Percentiles rank a stretch among this genome's conserved stretches.
These are phyloP conservation scores for Taiwanofungus camphoratus DNA, from an alignment of 1,284 basidiomycete species.

Conservation along the genomic window DNA sequence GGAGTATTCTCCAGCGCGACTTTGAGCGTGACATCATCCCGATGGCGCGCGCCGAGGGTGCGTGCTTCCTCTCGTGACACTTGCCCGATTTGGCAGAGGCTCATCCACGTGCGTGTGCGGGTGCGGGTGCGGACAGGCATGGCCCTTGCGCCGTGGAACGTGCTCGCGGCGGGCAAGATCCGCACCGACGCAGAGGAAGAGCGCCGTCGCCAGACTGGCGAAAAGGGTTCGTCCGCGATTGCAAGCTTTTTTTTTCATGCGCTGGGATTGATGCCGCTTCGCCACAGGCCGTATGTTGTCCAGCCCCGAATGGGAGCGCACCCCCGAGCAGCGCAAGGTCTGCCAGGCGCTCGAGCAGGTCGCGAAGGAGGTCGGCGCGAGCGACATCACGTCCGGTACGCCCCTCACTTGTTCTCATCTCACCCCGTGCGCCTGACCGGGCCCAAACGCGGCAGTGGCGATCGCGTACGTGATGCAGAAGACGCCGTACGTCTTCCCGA, in stretches of 20 bases:
- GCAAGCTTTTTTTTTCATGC: background rate
- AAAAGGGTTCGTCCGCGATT: conserved; percentile 28
- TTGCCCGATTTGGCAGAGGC: background rate
- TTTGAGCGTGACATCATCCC: conserved; percentile 60
- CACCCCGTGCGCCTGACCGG: background rate
- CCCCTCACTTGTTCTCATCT: background rate
- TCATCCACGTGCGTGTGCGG: background rate
- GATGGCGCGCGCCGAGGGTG: conserved; percentile 31
- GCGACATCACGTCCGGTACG: conserved; percentile 33
- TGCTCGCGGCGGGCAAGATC: conserved; percentile 41
- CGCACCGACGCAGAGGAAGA: conserved; percentile 42
- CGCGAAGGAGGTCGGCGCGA: conserved; percentile 34
- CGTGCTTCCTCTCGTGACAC: too few relatives aligned
- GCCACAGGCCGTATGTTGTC: conserved; percentile 20
- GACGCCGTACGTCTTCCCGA: conserved; percentile 37
- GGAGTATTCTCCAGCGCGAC: conserved; percentile 44
- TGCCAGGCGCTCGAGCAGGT: conserved; percentile 39
- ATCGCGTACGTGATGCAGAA: conserved; percentile 45
- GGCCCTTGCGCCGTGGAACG: conserved; percentile 45
- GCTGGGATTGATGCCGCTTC: background rate
- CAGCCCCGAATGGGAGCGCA: conserved; percentile 34
- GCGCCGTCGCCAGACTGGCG: conserved; percentile 32
- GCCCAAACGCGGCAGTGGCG: conserved; percentile 30
- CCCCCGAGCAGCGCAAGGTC: conserved; percentile 32
- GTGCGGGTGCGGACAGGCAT: conserved; percentile 25